Evolutionary conservation across 768 basidiomycete species (phyloP), one percentile per base, ranked within the genome.

Genomic region (Mycena filopes): DNA sequence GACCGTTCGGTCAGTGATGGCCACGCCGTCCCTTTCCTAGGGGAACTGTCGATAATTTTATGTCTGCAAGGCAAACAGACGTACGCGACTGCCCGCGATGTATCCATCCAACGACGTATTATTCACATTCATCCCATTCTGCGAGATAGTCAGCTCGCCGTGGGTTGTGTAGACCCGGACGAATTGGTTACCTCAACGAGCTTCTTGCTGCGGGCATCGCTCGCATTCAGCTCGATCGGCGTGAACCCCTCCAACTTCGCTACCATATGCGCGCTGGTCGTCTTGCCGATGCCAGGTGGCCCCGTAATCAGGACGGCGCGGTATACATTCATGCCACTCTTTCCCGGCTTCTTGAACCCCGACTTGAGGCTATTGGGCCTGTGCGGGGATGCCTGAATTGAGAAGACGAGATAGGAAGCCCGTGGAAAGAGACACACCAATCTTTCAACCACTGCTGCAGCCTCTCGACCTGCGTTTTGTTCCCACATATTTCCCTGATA

Each of bases 241-340:
- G 90, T 94, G 70, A 91, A 98, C 0, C 96, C 97, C 29, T 87
- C 94, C n/a, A 93, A 77, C 72, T 93, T 92, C 2, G 96, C 96
- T 70, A 92, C 91, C 29, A 99, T 74, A 78, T 99, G 98, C 3
- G 97, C 98, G 65, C 92, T 91, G 1, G 96, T 98, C 4, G 98
- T 99, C 81, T 99, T 99, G 25, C 97, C 98, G 55, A 99, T 98
- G 10, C 98, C 98, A 18, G 98, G 98, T 2, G 96, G 88, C 0
- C 98, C 98, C 2, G 94, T 94, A 65, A 99, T 90, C 68, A 99
- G 80, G 1, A 98, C 85, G 6, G 95, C 95, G 25, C 95, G 90
- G 76, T 84, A 97, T 9, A 89, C 79, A 70, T 94, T 94, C 90
- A 92, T 92, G 0, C 87, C 94, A 64, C 86, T 89, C 79, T 96